These are phyloP conservation scores for Rhododendron ovatum DNA, from an alignment of 148 eudicot species.

Conservation along the genomic window DNA sequence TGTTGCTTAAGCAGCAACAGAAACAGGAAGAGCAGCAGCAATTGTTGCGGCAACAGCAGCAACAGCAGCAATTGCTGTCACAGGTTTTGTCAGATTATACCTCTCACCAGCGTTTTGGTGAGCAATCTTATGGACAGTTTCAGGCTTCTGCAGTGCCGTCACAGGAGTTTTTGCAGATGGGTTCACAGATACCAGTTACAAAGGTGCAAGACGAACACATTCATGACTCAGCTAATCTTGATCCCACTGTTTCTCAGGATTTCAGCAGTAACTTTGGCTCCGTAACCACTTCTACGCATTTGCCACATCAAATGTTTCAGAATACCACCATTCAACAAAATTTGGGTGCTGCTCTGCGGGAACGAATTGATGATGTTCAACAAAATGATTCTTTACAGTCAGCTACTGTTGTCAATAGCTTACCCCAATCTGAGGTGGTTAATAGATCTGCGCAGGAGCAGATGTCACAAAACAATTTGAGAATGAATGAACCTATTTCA, in stretches of 20 bases:
- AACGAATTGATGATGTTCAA: constrained; percentile 27
- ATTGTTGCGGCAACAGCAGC: constrained; percentile 66
- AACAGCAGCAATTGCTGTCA: constrained; percentile 71
- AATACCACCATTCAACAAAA: constrained; percentile 22
- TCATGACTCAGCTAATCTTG: constrained; percentile 25
- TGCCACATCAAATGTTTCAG: constrained; percentile 65
- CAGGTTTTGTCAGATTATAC: constrained; percentile 69
- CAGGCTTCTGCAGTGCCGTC: constrained; percentile 42
- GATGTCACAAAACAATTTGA: constrained; percentile 17
- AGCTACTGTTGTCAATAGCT: constrained; percentile 21
- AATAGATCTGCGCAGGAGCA: constrained; percentile 26
- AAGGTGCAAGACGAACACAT: constrained; percentile 32
- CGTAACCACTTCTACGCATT: constrained; percentile 39
- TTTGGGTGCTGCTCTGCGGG: constrained; percentile 25
- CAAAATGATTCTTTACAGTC: constrained; percentile 13
- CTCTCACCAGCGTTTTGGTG: constrained; percentile 44
- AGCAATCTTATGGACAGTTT: constrained; percentile 44
- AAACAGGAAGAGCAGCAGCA: constrained; percentile 79
- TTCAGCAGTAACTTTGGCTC: constrained; percentile 24
- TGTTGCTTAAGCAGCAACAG: constrained; percentile 75
- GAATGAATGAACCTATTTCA: constrained; percentile 15
- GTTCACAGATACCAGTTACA: constrained; percentile 41
- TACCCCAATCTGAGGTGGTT: constrained; percentile 18
- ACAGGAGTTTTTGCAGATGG: constrained; percentile 48
- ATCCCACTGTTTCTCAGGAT: constrained; percentile 36